Evolutionary conservation across 352 stramenopile species (phyloP).

Genomic region (Pythium pectinolyticum): DNA sequence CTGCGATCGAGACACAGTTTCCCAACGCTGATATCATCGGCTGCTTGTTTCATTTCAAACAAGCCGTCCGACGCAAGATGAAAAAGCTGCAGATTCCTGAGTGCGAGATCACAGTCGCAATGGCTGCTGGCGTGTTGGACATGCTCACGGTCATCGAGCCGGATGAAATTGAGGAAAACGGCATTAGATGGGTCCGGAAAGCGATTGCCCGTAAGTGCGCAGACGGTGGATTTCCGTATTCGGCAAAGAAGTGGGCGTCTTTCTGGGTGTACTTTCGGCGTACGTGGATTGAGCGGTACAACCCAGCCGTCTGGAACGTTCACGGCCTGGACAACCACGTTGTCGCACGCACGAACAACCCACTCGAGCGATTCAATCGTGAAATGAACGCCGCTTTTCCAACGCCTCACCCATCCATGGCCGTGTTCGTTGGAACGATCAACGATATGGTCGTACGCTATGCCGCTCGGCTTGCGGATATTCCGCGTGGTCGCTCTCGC

Average conservation of each 20-base stretch:
- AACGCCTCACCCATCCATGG: constrained; percentile 7
- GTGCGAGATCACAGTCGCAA: background rate
- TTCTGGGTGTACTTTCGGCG: constrained; percentile 27
- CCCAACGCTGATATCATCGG: constrained; percentile 6
- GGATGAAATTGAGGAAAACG: background rate
- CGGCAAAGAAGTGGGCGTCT: background rate
- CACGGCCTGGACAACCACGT: constrained; percentile 6
- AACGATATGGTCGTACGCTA: background rate
- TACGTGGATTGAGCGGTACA: constrained; percentile 21
- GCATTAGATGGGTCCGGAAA: background rate
- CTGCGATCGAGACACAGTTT: constrained; percentile 9
- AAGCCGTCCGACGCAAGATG: background rate
- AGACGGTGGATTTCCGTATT: background rate
- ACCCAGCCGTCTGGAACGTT: constrained; percentile 19
- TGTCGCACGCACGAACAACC: constrained; percentile 12
- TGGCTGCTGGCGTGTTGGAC: background rate
- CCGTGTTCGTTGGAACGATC: constrained; percentile 2
- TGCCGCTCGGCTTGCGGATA: background rate
- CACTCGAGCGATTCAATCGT: constrained; percentile 11
- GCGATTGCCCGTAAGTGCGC: background rate
- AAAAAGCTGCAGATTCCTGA: background rate
- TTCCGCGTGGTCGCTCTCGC: background rate
- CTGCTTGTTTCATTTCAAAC: constrained; percentile 22
- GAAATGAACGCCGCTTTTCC: constrained; percentile 11
- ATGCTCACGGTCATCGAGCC: constrained; percentile 16